Conservation (phyloP, 345 rosid genomes). For the Eucalyptus victrix region DNA sequence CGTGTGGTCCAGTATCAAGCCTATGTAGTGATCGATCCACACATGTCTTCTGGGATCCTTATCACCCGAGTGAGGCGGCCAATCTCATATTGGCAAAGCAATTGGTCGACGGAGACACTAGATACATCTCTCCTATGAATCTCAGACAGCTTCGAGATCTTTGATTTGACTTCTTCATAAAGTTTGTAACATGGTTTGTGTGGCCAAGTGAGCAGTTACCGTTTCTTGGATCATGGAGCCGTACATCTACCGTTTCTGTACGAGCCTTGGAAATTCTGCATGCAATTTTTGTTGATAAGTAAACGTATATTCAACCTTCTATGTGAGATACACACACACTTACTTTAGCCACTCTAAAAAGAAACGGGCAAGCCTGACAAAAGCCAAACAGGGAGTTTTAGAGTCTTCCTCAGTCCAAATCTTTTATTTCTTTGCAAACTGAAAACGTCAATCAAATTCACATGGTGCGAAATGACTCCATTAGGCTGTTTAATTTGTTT, state of each 20-base stretch:
- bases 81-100: slow-evolving; percentile 53
- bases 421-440: background rate
- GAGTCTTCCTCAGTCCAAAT: background rate
- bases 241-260: background rate
- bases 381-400: background rate
- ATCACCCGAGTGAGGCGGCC: slow-evolving; percentile 84
- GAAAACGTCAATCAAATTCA: background rate
- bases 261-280: background rate
- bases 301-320: background rate
- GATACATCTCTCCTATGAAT: slow-evolving; percentile 46
- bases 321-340: background rate
- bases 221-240: background rate
- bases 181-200: background rate
- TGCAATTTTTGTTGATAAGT: background rate
- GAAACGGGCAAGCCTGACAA: background rate
- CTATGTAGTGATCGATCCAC: slow-evolving; percentile 51
- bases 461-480: background rate
- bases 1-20: slow-evolving; percentile 78
- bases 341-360: background rate
- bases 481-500: background rate
- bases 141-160: slow-evolving; percentile 60
- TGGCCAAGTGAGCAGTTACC: background rate
- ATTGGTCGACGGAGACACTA: slow-evolving; percentile 39
- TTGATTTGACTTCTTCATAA: background rate
- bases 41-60: slow-evolving; percentile 88